phyloP scores from a whole-genome alignment of 2,329 filamentous ascomycete genomes.

The Chaetomiaceae sp. region DNA sequence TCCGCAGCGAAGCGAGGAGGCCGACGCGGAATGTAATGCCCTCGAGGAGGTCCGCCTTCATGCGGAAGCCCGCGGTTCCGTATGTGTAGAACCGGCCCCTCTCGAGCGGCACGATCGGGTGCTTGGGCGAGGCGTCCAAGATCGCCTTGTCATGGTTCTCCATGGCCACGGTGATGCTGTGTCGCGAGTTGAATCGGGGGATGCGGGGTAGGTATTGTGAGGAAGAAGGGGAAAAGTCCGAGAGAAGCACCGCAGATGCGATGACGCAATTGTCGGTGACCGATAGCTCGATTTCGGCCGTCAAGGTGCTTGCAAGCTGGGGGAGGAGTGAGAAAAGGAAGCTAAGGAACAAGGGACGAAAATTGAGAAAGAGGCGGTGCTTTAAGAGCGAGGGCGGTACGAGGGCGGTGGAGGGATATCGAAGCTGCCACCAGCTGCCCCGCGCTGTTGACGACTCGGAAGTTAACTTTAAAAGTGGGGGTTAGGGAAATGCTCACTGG shows the following conservation, averaged over 20 bases:
- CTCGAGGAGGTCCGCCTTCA: slow-evolving; percentile 75
- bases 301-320: neutral
- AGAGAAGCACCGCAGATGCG: neutral
- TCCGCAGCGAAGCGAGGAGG: slow-evolving; percentile 80
- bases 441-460: too few relatives aligned
- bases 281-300: neutral
- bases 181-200: neutral
- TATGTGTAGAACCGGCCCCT: slow-evolving; percentile 56
- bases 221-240: neutral
- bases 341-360: neutral
- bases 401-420: neutral
- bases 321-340: neutral
- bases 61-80: slow-evolving; percentile 64
- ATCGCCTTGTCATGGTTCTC: slow-evolving; percentile 44
- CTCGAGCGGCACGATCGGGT: slow-evolving; percentile 50
- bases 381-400: neutral
- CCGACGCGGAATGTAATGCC: slow-evolving; percentile 92
- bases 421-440: slow-evolving; percentile 1
- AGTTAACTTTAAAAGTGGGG: neutral
- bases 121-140: slow-evolving; percentile 57
- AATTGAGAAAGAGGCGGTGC: neutral
- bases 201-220: slow-evolving; percentile 2
- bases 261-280: neutral
- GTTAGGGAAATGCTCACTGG: neutral
- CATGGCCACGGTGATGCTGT: slow-evolving; percentile 37